Conservation (phyloP, 2,329 filamentous ascomycete species). For the Lachnellula occidentalis region DNA sequence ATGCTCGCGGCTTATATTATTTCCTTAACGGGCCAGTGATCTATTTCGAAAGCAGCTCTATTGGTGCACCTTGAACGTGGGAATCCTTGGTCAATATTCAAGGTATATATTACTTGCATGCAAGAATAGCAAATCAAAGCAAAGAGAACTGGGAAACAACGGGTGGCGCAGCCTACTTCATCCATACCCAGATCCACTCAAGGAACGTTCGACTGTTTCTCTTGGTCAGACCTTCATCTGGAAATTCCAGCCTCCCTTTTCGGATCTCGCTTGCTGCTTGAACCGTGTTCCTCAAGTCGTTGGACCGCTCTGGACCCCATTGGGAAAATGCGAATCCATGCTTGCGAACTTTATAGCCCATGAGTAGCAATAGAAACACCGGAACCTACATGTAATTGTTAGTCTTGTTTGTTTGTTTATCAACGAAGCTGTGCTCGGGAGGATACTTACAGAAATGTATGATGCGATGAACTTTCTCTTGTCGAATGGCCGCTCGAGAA, state of each 20-base stretch:
- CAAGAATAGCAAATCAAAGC: background rate
- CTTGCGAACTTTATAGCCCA: conserved; percentile 35
- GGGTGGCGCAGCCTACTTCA: conserved; percentile 26
- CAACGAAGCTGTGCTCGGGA: background rate
- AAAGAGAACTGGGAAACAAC: background rate
- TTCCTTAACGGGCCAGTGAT: background rate
- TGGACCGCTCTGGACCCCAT: conserved; percentile 35
- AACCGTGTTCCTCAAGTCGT: conserved; percentile 34
- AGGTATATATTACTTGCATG: background rate
- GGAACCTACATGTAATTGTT: conserved; percentile 27
- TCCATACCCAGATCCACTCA: conserved; percentile 36
- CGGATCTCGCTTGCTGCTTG: conserved; percentile 32
- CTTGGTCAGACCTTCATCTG: conserved; percentile 31
- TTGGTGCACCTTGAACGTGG: background rate
- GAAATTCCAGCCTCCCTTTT: conserved; percentile 35
- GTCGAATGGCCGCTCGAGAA: conserved; percentile 34
- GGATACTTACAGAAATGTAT: conserved; percentile 35
- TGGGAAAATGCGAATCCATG: conserved; percentile 31
- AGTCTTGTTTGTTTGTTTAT: background rate
- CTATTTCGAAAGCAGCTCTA: background rate
- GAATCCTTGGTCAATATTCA: background rate
- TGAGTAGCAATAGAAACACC: conserved; percentile 34
- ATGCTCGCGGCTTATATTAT: background rate
- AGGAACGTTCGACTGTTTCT: conserved; percentile 30
- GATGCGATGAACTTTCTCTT: conserved; percentile 34